Base-by-base conservation (phyloP, 768 basidiomycete species). In the Chalciporus pseudorubinellus region DNA sequence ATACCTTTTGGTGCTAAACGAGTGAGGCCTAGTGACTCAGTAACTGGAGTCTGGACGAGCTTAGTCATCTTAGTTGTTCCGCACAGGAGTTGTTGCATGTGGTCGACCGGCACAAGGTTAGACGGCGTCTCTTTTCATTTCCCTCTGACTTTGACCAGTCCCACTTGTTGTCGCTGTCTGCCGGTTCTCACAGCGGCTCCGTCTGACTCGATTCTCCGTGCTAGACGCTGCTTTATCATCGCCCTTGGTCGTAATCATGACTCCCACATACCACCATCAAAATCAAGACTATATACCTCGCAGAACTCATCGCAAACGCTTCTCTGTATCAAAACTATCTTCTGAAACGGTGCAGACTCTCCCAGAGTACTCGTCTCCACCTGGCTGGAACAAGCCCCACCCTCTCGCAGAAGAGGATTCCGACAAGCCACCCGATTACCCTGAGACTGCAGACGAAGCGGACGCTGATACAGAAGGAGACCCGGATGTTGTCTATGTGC, bases 391-490 rank as follows among this genome's bases (percentile, higher is more conserved):
- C 44, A 57, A 20, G 43, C 47, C 48, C 22, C 44, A 36, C 60
- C 67, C 24, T 38, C 68, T 56, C 53, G 58, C 63, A 28, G 71
- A 61, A 39, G 56, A 61, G 8, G 70, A 74, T n/a, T 77, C 71
- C 36, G 86, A 87, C 67, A 74, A 70, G 33, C 87, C 87, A 14
- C 87, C 87, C 31, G 85, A 87, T 62, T 89, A 89, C 60, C 80
- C 86, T 42, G 84, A 87, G 61, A 86, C 85, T 51, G 82, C 84
- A 57, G 83, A 89, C 63, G 88, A 90, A 61, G 85, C 79, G 14
- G 88, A 89, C 74, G 81, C 78, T 34, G 86, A 89, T 61, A 79
- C 82, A 1, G 81, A 83, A 63, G 69, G 11, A 3, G 63, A 73
- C 39, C 59, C 59, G 47, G 63, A 53, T 24, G 31, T 61, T 26